phyloP scores from a whole-genome alignment of 2,329 filamentous ascomycete species.

The Colletotrichum filicis region DNA sequence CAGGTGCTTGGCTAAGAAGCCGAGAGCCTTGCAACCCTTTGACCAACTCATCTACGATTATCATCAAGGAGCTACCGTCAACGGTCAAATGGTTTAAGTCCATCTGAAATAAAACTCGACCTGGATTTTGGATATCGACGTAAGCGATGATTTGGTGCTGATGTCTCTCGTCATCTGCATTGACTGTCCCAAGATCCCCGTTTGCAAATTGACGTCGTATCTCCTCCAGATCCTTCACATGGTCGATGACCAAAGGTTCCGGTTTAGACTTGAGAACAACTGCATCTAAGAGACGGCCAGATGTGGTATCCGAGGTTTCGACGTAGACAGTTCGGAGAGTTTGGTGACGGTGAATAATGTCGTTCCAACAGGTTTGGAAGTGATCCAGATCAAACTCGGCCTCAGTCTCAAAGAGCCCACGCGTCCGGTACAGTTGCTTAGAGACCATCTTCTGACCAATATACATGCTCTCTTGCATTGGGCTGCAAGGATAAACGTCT shows the following conservation, averaged over 20 bases:
- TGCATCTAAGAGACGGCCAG: slow-evolving; percentile 4
- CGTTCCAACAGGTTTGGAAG: slow-evolving; percentile 15
- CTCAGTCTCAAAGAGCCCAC: slow-evolving; percentile 4
- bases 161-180: neutral
- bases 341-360: slow-evolving; percentile 29
- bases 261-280: slow-evolving; percentile 28
- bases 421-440: slow-evolving; percentile 42
- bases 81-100: slow-evolving; percentile 27
- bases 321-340: slow-evolving; percentile 29
- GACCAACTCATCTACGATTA: slow-evolving; percentile 16
- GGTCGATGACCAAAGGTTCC: slow-evolving; percentile 17
- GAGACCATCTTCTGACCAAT: slow-evolving; percentile 42
- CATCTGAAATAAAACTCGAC: neutral
- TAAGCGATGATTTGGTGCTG: slow-evolving; percentile 17
- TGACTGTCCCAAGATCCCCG: neutral
- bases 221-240: slow-evolving; percentile 6
- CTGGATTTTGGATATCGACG: neutral
- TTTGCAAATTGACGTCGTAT: slow-evolving; percentile 6
- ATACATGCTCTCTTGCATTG: slow-evolving; percentile 51
- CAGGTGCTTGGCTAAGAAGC: neutral
- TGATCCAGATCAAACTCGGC: neutral
- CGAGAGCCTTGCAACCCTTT: neutral
- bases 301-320: slow-evolving; percentile 4
- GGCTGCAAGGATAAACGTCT: slow-evolving; percentile 50
- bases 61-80: slow-evolving; percentile 24